Conservation (phyloP, 768 basidiomycete species). For the Tylopilus felleus region DNA sequence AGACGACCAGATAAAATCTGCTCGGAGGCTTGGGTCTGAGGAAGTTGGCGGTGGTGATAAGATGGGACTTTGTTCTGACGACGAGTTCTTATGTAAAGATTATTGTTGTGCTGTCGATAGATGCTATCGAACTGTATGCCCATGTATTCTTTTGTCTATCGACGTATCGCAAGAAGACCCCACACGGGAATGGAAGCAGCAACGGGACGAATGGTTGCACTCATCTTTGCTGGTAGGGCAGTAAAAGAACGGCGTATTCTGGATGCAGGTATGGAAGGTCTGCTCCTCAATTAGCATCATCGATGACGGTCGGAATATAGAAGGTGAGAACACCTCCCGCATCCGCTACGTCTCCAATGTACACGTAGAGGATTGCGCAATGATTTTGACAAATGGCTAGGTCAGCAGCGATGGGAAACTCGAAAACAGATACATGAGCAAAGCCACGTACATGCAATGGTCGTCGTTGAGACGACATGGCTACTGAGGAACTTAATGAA, state of each 20-base stretch:
- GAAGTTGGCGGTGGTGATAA: not conserved
- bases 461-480: slow-evolving; percentile 77
- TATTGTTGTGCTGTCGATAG: slow-evolving; percentile 4
- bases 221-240: not conserved
- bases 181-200: too few relatives aligned
- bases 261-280: not conserved
- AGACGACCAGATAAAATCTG: slow-evolving; percentile 75
- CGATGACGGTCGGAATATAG: slow-evolving; percentile 78
- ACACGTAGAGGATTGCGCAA: slow-evolving; percentile 86
- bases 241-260: not conserved
- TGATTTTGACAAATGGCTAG: slow-evolving; percentile 79
- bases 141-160: not conserved
- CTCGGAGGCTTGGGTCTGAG: slow-evolving; percentile 48
- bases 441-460: slow-evolving; percentile 72
- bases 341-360: slow-evolving; percentile 76
- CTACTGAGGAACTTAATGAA: slow-evolving; percentile 80
- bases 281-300: slow-evolving; percentile 40
- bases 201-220: not conserved
- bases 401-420: not conserved
- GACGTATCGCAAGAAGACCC: not conserved
- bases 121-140: not conserved
- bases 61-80: not conserved
- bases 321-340: slow-evolving; percentile 85
- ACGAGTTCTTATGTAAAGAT: slow-evolving; percentile 10
- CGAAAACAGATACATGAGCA: not conserved